Evolutionary conservation across 495 filamentous ascomycete genomes (phyloP), one percentile per base, ranked within the genome.

Genomic region (Usnea hakonensis): DNA sequence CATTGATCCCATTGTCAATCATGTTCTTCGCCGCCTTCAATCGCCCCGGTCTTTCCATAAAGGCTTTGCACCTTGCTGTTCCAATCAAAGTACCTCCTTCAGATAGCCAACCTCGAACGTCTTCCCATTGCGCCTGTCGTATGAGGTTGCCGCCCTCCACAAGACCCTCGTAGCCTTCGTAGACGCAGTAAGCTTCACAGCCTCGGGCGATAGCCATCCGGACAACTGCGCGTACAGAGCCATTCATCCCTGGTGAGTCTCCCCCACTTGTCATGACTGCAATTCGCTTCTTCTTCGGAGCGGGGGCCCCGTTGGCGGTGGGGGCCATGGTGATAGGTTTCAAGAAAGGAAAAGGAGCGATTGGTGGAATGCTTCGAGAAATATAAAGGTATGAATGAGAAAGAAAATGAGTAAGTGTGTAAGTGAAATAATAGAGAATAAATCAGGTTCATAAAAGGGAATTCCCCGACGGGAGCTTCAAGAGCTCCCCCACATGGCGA

Each of bases 191-290:
- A 57, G 90, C 82, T 63, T 95, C 90, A 74, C 94, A 97, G 54
- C 86, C 88, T 66, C 86, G 80, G 71, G 90, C 85, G 65, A 97
- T 90, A 33, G 90, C 82, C 86, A 90, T 97, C 52, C 95, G 87
- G 62, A 99, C 90, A 40, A 97, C 92, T 44, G 95, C 95, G 50
- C 95, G 83, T 13, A 97, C 91, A 28, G 89, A 90, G 50, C 88
- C 91, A 73, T 96, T 97, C 95, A 99, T 99, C 68, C 95, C 95
- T 6, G 95, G 94, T 43, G 93, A 90, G 79, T 99, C 95, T 68
- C 95, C 95, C 65, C 95, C 95, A 64, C 89, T 94, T 64, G 95
- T 99, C 87, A 99, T 90, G 63, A 97, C 87, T 55, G 84, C 95
- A 70, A 99, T 95, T 66, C 87, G 85, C 69, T 79, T 81, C 69